These are phyloP conservation scores for Coniosporium apollinis DNA, from an alignment of 495 filamentous ascomycete genomes.

Conservation along the genomic window DNA sequence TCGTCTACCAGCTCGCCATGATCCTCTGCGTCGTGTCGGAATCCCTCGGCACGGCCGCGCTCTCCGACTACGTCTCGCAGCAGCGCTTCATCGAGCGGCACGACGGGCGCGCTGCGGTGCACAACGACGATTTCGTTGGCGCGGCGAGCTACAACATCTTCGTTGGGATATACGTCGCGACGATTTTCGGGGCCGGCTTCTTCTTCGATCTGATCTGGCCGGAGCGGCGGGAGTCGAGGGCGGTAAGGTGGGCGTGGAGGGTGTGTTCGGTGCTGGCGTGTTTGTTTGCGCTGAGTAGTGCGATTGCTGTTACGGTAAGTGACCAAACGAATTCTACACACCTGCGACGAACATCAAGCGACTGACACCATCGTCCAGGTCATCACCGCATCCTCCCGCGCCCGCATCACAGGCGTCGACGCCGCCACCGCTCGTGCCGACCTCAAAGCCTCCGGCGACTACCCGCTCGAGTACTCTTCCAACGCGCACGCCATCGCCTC, in stretches of 20 bases:
- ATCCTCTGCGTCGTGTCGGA: slow-evolving; percentile 36
- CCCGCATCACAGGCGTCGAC: slow-evolving; percentile 23
- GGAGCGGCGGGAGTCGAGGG: slow-evolving; percentile 27
- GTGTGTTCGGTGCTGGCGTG: slow-evolving; percentile 27
- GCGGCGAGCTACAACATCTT: slow-evolving; percentile 35
- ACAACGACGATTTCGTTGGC: slow-evolving; percentile 34
- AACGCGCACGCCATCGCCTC: slow-evolving; percentile 26
- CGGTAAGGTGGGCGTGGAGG: slow-evolving; percentile 31
- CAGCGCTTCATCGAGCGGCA: slow-evolving; percentile 25
- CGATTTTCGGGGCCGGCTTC: slow-evolving; percentile 36
- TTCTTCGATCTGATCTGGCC: slow-evolving; percentile 41
- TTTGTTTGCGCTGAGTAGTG: slow-evolving; percentile 25
- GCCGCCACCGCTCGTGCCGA: slow-evolving; percentile 8
- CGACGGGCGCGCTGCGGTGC: slow-evolving; percentile 16
- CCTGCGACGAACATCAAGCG: too few species aligned
- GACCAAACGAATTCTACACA: too few species aligned
- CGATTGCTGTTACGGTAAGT: slow-evolving; percentile 27
- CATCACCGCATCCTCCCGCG: slow-evolving; percentile 25
- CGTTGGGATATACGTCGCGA: slow-evolving; percentile 34
- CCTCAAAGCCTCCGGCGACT: slow-evolving; percentile 15
- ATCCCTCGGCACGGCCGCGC: slow-evolving; percentile 30
- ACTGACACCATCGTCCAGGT: too few species aligned
- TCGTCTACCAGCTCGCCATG: slow-evolving; percentile 36
- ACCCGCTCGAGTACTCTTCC: slow-evolving; percentile 24
- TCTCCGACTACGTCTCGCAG: slow-evolving; percentile 35